Evolutionary conservation across 139 green algal species (phyloP), one percentile per base, ranked within the genome.

Genomic region (Micractinium conductrix): DNA sequence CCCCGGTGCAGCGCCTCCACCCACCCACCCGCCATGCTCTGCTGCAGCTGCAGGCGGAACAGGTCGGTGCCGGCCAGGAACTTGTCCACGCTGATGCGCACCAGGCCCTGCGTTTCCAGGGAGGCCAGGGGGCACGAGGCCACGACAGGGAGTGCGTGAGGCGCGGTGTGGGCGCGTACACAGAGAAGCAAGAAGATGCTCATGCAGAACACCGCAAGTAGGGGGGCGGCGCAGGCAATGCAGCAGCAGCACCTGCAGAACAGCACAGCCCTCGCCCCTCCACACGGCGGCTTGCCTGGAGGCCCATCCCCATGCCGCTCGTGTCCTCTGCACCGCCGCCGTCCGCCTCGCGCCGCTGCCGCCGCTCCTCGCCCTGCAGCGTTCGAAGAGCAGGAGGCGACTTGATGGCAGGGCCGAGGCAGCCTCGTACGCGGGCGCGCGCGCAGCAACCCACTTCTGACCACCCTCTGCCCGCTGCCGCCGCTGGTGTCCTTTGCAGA

Each of bases 51-150:
- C 63, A 92, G 81, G 12, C 88, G 78, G 30, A 68, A 58, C 2
- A 88, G 79, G 75, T 86, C 63, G 4, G 85, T 87, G 21, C 90
- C 89, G 6, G 87, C 72, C 28, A 85, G 70, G 55, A 92, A 95
- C 70, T 90, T 86, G 21, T 90, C 72, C 5, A 91, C 78, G 0
- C 55, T 43, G 2, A 82, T 42, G 35, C 40, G 38, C 10, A 82
- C 76, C 62, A 82, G 48, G 58, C 76, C 76, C 76, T 82, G 76
- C 50, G 8, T 19, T 5, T 22, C n/a, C n/a, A 40, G 42, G 45
- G 16, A 22, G 73, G 7, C 2, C 9, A 38, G 62, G 62, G 4
- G n/a, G 21, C 10, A 28, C 21, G 8, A 28, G 12, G 55, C 12
- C 4, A 19, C 55, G 28, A 5, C 4, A 69, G 62, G 62, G n/a